Base-by-base conservation (phyloP, 2,329 filamentous ascomycete species). In the Reticulascus tulasneorum region DNA sequence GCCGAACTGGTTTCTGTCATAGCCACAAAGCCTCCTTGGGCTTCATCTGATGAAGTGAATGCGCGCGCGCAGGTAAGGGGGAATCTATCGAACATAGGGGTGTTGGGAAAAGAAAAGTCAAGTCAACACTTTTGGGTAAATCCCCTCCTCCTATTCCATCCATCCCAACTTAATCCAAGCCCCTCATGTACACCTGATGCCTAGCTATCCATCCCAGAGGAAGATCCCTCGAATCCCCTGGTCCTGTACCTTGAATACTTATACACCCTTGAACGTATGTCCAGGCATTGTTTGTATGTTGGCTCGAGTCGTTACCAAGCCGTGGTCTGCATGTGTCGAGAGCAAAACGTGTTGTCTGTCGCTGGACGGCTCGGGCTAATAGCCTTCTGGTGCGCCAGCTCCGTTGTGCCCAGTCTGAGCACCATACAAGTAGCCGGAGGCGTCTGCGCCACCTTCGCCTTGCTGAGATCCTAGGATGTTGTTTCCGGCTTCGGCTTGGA, bases 381-480 rank as follows among this genome's bases (percentile, higher is more conserved):
- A 79, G 30, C 66, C 65, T 21, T 78, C 76, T 29, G 63, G 65
- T 28, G 66, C 58, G 17, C 63, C 59, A n/a, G 74, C 63, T 23
- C 77, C 78, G 51, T 82, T 82, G 47, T 82, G 77, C 19, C 70
- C 71, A 23, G 65, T 54, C 48, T 77, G 71, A n/a, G 64, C 60
- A 20, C 59, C 59, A 50, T 79, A 79, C 52, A 78, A 67, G 51
- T 77, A 79, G 50, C 55, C 55, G 23, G 58, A 49, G 11, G 47
- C 46, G 22, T 64, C 63, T 16, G 61, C 60, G 27, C 58, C 59
- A 12, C 63, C 60, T 45, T 76, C 72, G 17, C 61, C 56, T 29
- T 63, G 62, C 40, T 63, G 63, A 16, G 59, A 61, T 13, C 59
- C 50, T 13, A 66, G 59, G 11, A 64, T 55, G 22, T 44, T 53